phyloP scores from a whole-genome alignment of 179 eudicot genomes.

The Nepenthes alata region DNA sequence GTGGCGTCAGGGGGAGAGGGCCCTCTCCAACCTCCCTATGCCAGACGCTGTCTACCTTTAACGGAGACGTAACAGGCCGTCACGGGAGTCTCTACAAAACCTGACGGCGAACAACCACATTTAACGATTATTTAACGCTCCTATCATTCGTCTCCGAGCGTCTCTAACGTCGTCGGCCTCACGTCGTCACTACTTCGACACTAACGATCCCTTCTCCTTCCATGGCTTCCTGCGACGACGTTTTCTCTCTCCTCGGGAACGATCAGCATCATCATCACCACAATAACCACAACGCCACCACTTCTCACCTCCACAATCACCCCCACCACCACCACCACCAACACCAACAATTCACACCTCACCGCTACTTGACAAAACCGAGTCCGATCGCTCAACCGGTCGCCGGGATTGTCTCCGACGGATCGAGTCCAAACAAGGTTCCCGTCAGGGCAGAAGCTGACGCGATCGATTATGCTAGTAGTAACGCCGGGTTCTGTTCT shows the following conservation, averaged over 20 bases:
- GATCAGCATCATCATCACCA: slow-evolving; percentile 22
- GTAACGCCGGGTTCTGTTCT: slow-evolving; percentile 15
- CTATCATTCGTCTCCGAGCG: slow-evolving; percentile 10
- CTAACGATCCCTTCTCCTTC: slow-evolving; percentile 6
- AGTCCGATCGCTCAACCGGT: slow-evolving; percentile 1
- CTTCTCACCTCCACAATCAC: slow-evolving; percentile 10
- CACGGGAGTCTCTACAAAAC: slow-evolving; percentile 10
- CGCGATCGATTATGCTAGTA: slow-evolving; percentile 16
- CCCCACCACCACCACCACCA: slow-evolving; percentile 14
- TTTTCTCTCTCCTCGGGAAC: slow-evolving; percentile 60
- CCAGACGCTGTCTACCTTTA: slow-evolving; percentile 1
- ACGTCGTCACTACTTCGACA: slow-evolving; percentile 31
- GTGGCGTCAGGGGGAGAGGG: too few species aligned
- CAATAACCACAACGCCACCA: slow-evolving; percentile 17
- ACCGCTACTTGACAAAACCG: slow-evolving; percentile 4
- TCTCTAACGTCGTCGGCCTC: slow-evolving; percentile 48
- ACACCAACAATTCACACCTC: slow-evolving; percentile 10
- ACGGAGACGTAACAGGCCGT: slow-evolving; percentile 30
- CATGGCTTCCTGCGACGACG: slow-evolving; percentile 88
- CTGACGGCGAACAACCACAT: slow-evolving; percentile 14
- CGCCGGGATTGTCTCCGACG: neutral
- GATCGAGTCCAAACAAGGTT: slow-evolving; percentile 3
- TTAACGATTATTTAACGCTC: slow-evolving; percentile 11
- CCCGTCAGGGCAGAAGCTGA: slow-evolving; percentile 13
- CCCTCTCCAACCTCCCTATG: too few species aligned